Evolutionary conservation across 2,329 filamentous ascomycete genomes (phyloP), one percentile per base, ranked within the genome.

Genomic region (Diaporthe eres): DNA sequence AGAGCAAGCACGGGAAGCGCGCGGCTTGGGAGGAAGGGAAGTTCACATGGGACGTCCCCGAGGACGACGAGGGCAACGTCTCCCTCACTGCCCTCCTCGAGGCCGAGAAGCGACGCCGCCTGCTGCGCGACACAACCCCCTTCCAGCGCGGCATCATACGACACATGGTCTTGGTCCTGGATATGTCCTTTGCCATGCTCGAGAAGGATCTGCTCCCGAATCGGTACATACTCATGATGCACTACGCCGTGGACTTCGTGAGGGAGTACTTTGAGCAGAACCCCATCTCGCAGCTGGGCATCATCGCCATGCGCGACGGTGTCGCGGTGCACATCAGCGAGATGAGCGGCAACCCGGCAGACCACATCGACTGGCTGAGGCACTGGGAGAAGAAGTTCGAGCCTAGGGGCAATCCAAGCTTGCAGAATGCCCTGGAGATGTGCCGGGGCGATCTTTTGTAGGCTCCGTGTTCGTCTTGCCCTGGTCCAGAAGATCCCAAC

Each of bases 211-310:
- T 98, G 79, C 91, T 97, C 37, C 97, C 97, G 8, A 98, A 93
- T 58, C 91, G 96, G 76, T 96, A 96, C 84, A 90, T 95, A 51
- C 90, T 98, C 44, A 94, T 93, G 71, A 89, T 98, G 81, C 92
- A 92, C 78, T 97, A 95, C 84, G 94, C 95, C 22, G 91, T 93
- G 78, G 93, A 95, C 75, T 99, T 98, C 84, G 94, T 98, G 67
- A 90, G 93, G 76, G 96, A 98, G 83, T 99, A 95, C 85, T 99
- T 98, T 82, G 97, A 98, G 85, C 97, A 99, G 85, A 99, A 99
- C 81, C 97, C 97, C 15, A 98, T 99, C 79, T 98, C 95, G 13
- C 97, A 99, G 85, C 90, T 99, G 74, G 96, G 94, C 34, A 93
- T 99, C 42, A 88, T 99, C 53, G 96, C 94, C 70, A 98, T 98